Base-by-base conservation (phyloP, 352 stramenopile species). In the Peronosclerospora sorghi region DNA sequence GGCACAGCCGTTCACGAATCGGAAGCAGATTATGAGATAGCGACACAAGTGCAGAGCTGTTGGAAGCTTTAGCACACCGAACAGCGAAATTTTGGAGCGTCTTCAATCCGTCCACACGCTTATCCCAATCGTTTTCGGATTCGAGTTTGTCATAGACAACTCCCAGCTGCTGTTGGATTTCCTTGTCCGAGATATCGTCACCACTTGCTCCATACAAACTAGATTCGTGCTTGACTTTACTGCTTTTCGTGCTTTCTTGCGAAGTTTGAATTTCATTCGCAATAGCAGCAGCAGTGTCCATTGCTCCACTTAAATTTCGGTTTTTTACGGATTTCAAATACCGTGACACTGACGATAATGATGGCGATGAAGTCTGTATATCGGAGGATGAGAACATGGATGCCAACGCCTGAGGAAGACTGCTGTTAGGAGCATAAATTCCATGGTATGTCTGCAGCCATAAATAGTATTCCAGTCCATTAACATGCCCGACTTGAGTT, bases 81-180 rank as follows among this genome's bases (percentile, higher is more conserved):
- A 54, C 58, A 1, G 63, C 41, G 2, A 89, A 52, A n/a, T 71
- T 62, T 35, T 84, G 77, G 24, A 86, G 51, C 24, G 42, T 63
- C 35, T 84, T 82, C 19, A 87, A 42, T 0, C 68, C 73, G 3
- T 83, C 68, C 5, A 92, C 80, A 30, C 80, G 74, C 29, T 78
- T 77, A 9, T 76, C 71, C 80, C 80, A 92, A 35, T 87, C 73
- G 32, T 88, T 85, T 30, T 73, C 57, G 7, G 75, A 44, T 2
- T 74, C 41, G 1, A 91, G 60, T 19, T 76, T 73, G 35, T 86
- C 73, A 15, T 45, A 63, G 14, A 86, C 59, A 2, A 65, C 62
- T 2, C 49, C 43, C 4, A 90, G 21, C 27, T 86, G 71, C 35
- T 69, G 64, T 15, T 84, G 68, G 2, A 92, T 53, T 32, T 86